These are phyloP conservation scores for Pythium sp. DNA, from an alignment of 352 stramenopile species.

Conservation along the genomic window DNA sequence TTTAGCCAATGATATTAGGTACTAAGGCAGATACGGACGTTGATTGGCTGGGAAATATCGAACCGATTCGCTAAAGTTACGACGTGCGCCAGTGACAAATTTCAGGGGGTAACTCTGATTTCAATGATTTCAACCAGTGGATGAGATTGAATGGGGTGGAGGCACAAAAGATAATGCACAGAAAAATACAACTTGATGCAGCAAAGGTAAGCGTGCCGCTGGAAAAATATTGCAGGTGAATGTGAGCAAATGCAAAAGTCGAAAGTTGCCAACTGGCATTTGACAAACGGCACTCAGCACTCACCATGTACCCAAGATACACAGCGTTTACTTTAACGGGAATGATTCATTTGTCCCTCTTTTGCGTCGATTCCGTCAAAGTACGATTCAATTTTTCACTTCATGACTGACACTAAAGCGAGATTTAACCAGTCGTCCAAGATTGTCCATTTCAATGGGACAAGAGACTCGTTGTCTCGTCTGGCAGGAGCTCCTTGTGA, in stretches of 20 bases:
- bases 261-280: background rate
- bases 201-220: background rate
- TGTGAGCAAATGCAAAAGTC: background rate
- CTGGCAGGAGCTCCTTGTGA: constrained; percentile 1
- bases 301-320: background rate
- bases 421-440: background rate
- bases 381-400: constrained; percentile 1
- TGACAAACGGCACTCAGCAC: background rate
- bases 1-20: background rate
- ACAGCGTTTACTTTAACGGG: background rate
- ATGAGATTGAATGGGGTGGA: background rate
- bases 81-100: background rate
- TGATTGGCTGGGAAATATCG: background rate
- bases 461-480: constrained; percentile 11
- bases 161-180: background rate
- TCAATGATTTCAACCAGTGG: background rate
- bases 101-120: background rate
- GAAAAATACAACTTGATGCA: background rate
- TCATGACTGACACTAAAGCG: constrained; percentile 3
- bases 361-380: background rate
- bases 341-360: background rate
- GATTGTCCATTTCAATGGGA: background rate
- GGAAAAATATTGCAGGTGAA: background rate
- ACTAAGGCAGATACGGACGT: background rate
- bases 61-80: constrained; percentile 4